These are phyloP conservation scores for Groenewaldozyma auringiensis DNA, from an alignment of 1,139 yeast genomes.

Conservation along the genomic window DNA sequence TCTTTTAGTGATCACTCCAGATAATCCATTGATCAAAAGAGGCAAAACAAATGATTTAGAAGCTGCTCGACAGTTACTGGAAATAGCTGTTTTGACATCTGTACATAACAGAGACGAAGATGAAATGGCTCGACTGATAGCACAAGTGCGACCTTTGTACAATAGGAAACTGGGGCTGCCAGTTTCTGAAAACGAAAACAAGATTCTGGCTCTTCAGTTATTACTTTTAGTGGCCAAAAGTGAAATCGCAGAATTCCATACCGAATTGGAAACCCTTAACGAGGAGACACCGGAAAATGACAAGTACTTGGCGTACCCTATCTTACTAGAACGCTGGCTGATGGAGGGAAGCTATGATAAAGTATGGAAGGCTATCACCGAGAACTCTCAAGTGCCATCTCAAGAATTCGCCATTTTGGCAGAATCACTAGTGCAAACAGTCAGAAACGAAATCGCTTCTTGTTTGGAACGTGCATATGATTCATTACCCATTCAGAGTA, in stretches of 20 bases:
- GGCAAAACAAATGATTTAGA: constrained; percentile 48
- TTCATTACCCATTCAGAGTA: constrained; percentile 70
- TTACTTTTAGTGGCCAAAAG: constrained; percentile 74
- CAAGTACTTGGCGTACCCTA: constrained; percentile 66
- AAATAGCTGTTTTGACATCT: constrained; percentile 76
- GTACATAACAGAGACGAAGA: constrained; percentile 56
- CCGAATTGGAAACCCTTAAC: constrained; percentile 71
- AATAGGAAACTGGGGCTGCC: constrained; percentile 40
- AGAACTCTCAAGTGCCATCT: constrained; percentile 40
- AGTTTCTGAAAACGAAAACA: constrained; percentile 58
- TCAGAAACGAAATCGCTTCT: constrained; percentile 80
- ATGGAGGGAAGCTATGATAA: constrained; percentile 96
- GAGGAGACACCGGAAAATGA: constrained; percentile 50
- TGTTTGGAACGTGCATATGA: constrained; percentile 76
- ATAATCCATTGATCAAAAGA: constrained; percentile 13
- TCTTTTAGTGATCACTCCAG: constrained; percentile 60
- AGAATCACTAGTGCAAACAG: constrained; percentile 57
- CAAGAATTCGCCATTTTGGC: constrained; percentile 38
- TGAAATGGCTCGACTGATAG: constrained; percentile 62
- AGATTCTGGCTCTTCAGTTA: constrained; percentile 69
- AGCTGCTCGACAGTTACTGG: constrained; percentile 74
- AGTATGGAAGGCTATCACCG: constrained; percentile 69
- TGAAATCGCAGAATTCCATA: constrained; percentile 79
- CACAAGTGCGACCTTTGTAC: constrained; percentile 75
- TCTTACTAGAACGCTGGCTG: constrained; percentile 82